Evolutionary conservation across 208 protist genomes (phyloP), one percentile per base, ranked within the genome.

Genomic region (Leptomonas seymouri): DNA sequence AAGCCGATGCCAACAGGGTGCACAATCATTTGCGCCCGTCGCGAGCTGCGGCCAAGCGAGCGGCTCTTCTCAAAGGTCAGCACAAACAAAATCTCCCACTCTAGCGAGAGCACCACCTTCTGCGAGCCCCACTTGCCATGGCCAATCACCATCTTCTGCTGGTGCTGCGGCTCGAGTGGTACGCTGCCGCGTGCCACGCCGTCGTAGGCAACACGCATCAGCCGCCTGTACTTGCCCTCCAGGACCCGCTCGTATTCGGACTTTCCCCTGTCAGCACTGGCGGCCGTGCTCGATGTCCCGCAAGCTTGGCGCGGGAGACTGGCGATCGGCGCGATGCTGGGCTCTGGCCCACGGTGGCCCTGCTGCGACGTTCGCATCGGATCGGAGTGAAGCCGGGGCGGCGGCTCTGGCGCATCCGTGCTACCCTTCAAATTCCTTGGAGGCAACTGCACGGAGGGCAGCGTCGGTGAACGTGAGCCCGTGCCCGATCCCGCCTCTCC

Each of bases 21-120:
- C 42, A 96, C 85, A 20, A 94, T 42, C 81, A 90, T 86, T 53
- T 87, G 82, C 23, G 74, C 74, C 5, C 67, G 76, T 11, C 71
- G 73, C 45, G 75, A 75, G 60, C 76, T 69, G 55, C 71, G 71
- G 46, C 83, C 71, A 34, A 94, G 71, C 1, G 63, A 58, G 23
- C 77, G 59, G 31, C 73, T 83, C 75, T 81, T 83, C 60, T 91
- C 85, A 61, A 93, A 93, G 67, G 84, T 87, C 30, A 96, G 56
- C 51, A 96, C 82, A 60, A 94, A 75, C 63, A 93, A 80, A 36
- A 90, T 81, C 69, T 89, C 79, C 81, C 90, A 95, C 79, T 95
- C 87, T 20, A 95, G 64, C 30, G 84, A 82, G 21, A 95, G 71
- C n/a, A 78, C 74, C 21, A 95, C 84, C 61, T 74, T 80, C 76